These are phyloP conservation scores for Saccharomycopsis fodiens DNA, from an alignment of 805 yeast genomes.

Conservation along the genomic window DNA sequence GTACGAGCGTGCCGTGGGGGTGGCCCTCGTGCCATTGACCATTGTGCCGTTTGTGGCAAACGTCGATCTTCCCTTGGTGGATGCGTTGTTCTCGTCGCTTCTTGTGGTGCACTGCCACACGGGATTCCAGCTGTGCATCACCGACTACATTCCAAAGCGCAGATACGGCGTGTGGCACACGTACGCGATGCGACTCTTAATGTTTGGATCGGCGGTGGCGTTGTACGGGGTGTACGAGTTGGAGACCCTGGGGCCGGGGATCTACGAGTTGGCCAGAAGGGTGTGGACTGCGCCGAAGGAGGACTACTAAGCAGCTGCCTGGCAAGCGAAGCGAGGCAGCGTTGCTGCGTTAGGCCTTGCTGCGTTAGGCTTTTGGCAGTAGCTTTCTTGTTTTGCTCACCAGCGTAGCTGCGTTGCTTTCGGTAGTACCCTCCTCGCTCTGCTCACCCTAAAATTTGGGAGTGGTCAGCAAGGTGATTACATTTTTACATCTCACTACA, in stretches of 20 bases:
- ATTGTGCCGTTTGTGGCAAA: conserved; percentile 74
- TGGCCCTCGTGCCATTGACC: conserved; percentile 69
- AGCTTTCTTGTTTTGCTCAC: conserved; percentile 50
- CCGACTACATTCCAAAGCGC: conserved; percentile 85
- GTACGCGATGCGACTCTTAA: conserved; percentile 58
- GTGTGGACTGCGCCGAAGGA: conserved; percentile 26
- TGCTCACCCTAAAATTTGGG: too few species aligned
- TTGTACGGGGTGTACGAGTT: conserved; percentile 76
- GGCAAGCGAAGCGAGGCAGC: too few species aligned
- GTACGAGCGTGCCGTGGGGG: conserved; percentile 67
- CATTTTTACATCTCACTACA: too few species aligned
- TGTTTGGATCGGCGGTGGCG: conserved; percentile 62
- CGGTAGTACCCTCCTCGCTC: too few species aligned
- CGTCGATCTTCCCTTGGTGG: conserved; percentile 58
- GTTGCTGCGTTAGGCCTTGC: too few species aligned
- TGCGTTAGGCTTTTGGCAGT: too few species aligned
- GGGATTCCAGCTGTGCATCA: conserved; percentile 87
- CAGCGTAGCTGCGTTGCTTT: too few species aligned
- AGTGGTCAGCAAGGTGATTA: too few species aligned
- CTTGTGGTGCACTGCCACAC: conserved; percentile 72
- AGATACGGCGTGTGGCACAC: conserved; percentile 74
- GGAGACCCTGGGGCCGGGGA: conserved; percentile 69
- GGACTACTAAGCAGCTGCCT: too few species aligned
- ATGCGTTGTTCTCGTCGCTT: conserved; percentile 59
- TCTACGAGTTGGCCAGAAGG: conserved; percentile 38